These are phyloP conservation scores for Aschersonia sp. DNA, from an alignment of 2,329 filamentous ascomycete species.

Conservation along the genomic window DNA sequence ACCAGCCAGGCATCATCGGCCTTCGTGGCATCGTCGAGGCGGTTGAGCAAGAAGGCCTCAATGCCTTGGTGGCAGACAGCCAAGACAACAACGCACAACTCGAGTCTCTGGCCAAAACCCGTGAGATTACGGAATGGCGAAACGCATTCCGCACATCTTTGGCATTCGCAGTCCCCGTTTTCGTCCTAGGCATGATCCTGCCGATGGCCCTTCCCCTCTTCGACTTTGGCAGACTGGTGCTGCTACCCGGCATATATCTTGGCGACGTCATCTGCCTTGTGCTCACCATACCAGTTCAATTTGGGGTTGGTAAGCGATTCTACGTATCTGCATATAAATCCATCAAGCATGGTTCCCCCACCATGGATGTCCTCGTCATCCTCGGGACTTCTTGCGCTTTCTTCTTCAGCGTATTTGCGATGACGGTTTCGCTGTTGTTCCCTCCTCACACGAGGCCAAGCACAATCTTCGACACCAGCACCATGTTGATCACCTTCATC, in stretches of 20 bases:
- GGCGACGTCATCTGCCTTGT: slow-evolving; percentile 74
- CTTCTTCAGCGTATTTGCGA: slow-evolving; percentile 82
- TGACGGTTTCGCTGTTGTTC: slow-evolving; percentile 67
- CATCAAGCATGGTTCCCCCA: slow-evolving; percentile 77
- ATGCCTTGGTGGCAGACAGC: slow-evolving; percentile 77
- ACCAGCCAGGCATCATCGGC: slow-evolving; percentile 58
- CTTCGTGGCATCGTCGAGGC: slow-evolving; percentile 70
- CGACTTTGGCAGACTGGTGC: slow-evolving; percentile 58
- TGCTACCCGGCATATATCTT: slow-evolving; percentile 67
- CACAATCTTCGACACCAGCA: slow-evolving; percentile 94
- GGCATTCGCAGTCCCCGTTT: slow-evolving; percentile 77
- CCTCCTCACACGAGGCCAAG: slow-evolving; percentile 66
- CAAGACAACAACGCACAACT: slow-evolving; percentile 96
- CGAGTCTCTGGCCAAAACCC: slow-evolving; percentile 89
- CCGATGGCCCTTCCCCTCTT: slow-evolving; percentile 69
- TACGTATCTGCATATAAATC: slow-evolving; percentile 91
- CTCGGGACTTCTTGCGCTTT: slow-evolving; percentile 91
- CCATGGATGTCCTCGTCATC: slow-evolving; percentile 95
- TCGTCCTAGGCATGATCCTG: slow-evolving; percentile 83
- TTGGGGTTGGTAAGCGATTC: slow-evolving; percentile 89
- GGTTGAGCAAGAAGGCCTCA: slow-evolving; percentile 72
- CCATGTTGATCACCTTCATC: slow-evolving; percentile 96
- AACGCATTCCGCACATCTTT: slow-evolving; percentile 65
- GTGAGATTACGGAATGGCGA: slow-evolving; percentile 89
- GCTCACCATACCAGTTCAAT: slow-evolving; percentile 87